A percentile compares a stretch with the other conserved stretches of the same genome.
phyloP scores from a whole-genome alignment of 768 basidiomycete species.

The Ephemerocybe angulata region DNA sequence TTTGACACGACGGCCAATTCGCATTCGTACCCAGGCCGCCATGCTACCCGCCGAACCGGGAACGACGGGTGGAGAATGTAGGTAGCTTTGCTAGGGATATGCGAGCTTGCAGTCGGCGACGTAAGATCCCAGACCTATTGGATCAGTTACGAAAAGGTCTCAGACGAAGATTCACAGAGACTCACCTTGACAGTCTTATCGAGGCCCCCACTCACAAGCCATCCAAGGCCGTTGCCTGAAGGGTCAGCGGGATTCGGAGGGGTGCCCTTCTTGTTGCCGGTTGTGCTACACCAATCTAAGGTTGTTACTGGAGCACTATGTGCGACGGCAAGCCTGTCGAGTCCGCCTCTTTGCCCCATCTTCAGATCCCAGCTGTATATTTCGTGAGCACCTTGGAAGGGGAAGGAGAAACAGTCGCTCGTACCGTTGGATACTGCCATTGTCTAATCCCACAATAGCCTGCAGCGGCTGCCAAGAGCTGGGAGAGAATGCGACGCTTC shows the following conservation, averaged over 20 bases:
- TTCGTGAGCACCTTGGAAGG: background rate
- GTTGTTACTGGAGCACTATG: slow-evolving; percentile 70
- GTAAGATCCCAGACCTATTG: slow-evolving; percentile 70
- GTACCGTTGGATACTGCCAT: slow-evolving; percentile 66
- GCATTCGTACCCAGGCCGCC: slow-evolving; percentile 75
- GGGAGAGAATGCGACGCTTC: slow-evolving; percentile 69
- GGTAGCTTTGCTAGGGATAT: slow-evolving; percentile 58
- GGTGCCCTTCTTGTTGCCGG: slow-evolving; percentile 10
- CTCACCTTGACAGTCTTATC: slow-evolving; percentile 74
- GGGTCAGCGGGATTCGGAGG: slow-evolving; percentile 18
- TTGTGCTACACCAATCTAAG: slow-evolving; percentile 59
- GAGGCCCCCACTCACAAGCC: slow-evolving; percentile 77
- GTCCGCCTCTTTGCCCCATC: slow-evolving; percentile 69
- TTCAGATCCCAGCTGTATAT: slow-evolving; percentile 68
- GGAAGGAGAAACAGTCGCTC: slow-evolving; percentile 9
- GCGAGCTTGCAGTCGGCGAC: slow-evolving; percentile 35
- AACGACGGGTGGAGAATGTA: slow-evolving; percentile 75
- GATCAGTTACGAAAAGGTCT: background rate
- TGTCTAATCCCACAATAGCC: slow-evolving; percentile 65
- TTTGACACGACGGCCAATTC: slow-evolving; percentile 75
- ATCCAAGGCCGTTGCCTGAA: slow-evolving; percentile 45
- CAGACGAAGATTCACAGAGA: background rate
- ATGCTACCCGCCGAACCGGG: slow-evolving; percentile 68
- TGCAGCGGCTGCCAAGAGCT: slow-evolving; percentile 62
- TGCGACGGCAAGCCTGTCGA: slow-evolving; percentile 71